Evolutionary conservation across 2,329 filamentous ascomycete species (phyloP), one percentile per base, ranked within the genome.

Genomic region (Leptographium flavum): DNA sequence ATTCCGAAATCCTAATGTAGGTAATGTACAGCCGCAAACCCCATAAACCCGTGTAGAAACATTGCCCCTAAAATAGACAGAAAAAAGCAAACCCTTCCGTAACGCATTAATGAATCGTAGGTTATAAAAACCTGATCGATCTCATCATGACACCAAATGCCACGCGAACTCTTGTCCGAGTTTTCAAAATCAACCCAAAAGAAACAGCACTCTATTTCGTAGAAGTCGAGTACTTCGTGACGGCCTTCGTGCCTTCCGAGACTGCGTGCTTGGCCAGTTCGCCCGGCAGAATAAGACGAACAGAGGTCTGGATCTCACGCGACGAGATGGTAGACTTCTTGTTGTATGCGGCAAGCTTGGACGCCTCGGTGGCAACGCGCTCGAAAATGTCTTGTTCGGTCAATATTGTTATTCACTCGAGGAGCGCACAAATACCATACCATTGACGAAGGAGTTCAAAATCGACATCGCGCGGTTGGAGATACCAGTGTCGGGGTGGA

Each of bases 321-420:
- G 92, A 96, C 45, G 90, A 96, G 71, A 98, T 98, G 65, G 92
- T 98, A 43, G 90, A 96, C 79, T 98, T 98, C 84, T 96, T 98
- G 83, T 98, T 98, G 79, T 98, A 98, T 53, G 92, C 92, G 57
- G 92, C 92, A 51, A 98, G 83, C 83, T 98, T 98, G 65, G 87
- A 94, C 43, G 92, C 92, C 72, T 98, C 92, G 49, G 92, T 95
- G 54, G 92, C 92, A 58, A 98, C 90, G 59, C 92, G 88, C 82
- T 98, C 92, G 67, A 98, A 98, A 66, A 98, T 98, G 62, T 98
- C 87, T 92, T 50, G n/a, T 25, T 32, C 10, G 22, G 14, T 35
- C 25, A 27, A 8, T 10, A 11, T 19, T n/a, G 7, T 2, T 11
- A 25, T 25, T 9, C 15, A 27, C 5, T 19, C 15, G n/a, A 19